These are phyloP conservation scores for Phytophthora tentaculata DNA, from an alignment of 352 stramenopile genomes.

Conservation along the genomic window DNA sequence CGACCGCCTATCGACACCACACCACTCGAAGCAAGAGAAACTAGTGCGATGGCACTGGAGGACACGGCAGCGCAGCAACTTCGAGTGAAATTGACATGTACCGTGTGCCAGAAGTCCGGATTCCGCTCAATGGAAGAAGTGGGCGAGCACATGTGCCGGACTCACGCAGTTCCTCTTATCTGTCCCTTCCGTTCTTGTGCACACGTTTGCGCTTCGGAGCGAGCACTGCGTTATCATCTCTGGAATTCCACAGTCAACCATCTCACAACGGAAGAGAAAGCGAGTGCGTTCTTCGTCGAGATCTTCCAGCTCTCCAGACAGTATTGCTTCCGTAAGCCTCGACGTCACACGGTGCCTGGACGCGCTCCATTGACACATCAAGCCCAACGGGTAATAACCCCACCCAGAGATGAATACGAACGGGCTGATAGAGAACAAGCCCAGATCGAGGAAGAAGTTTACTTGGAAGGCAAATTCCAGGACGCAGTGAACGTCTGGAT, in stretches of 20 bases:
- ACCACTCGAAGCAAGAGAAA: slow-evolving; percentile 46
- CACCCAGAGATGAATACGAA: slow-evolving; percentile 32
- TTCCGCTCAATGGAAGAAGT: slow-evolving; percentile 37
- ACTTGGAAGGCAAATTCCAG: slow-evolving; percentile 69
- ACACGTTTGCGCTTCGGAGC: slow-evolving; percentile 73
- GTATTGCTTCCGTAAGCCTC: slow-evolving; percentile 77
- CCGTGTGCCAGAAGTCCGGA: slow-evolving; percentile 45
- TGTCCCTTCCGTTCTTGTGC: slow-evolving; percentile 75
- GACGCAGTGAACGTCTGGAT: slow-evolving; percentile 60
- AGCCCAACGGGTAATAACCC: slow-evolving; percentile 3
- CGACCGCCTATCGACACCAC: slow-evolving; percentile 52
- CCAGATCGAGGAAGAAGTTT: slow-evolving; percentile 62
- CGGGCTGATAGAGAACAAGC: slow-evolving; percentile 27
- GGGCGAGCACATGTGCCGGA: slow-evolving; percentile 65
- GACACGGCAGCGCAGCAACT: slow-evolving; percentile 39
- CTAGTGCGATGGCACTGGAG: slow-evolving; percentile 44
- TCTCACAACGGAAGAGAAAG: slow-evolving; percentile 58
- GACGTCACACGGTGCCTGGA: slow-evolving; percentile 50
- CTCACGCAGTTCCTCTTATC: slow-evolving; percentile 67
- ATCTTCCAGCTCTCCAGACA: slow-evolving; percentile 77
- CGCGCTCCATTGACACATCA: slow-evolving; percentile 9
- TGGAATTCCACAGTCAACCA: slow-evolving; percentile 69
- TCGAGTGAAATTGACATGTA: slow-evolving; percentile 55
- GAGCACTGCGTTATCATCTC: slow-evolving; percentile 77
- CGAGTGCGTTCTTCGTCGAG: slow-evolving; percentile 73